A percentile compares a stretch with the other conserved stretches of the same genome.
Evolutionary conservation across 179 eudicot species (phyloP).

Genomic region (Beta macrorhiza): DNA sequence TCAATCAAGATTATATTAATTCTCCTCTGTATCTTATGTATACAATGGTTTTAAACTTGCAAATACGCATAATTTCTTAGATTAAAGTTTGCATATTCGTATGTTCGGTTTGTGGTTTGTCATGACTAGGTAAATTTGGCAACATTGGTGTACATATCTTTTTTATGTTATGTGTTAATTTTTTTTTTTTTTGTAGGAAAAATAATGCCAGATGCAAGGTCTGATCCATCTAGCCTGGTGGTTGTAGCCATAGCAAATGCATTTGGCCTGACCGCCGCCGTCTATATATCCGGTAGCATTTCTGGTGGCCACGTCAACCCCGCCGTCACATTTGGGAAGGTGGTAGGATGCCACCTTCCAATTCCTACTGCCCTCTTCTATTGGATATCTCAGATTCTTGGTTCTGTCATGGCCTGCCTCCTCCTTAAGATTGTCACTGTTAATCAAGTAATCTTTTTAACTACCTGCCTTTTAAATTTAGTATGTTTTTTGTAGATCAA

Average conservation of each 20-base stretch:
- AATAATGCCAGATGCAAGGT: conserved; percentile 48
- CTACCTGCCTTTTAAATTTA: no score
- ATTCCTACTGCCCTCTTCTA: conserved; percentile 67
- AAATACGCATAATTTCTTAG: no score
- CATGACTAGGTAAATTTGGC: neutral
- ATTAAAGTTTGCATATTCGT: no score
- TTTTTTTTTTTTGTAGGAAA: conserved; percentile 45
- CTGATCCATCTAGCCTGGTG: conserved; percentile 54
- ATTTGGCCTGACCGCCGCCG: conserved; percentile 55
- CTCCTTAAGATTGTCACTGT: conserved; percentile 59
- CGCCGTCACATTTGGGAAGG: conserved; percentile 80
- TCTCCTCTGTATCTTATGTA: neutral
- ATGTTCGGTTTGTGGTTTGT: neutral
- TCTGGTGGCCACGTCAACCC: conserved; percentile 89
- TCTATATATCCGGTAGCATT: conserved; percentile 47
- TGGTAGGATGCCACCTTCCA: conserved; percentile 71
- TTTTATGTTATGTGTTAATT: neutral
- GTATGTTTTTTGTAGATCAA: neutral
- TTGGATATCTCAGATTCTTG: conserved; percentile 77
- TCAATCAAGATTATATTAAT: neutral
- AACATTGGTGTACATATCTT: neutral
- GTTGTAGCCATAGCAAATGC: conserved; percentile 62
- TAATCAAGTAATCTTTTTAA: conserved; percentile 43
- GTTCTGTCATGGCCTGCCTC: conserved; percentile 70
- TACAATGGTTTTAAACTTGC: no score